Conservation (phyloP, 2,329 filamentous ascomycete genomes). For the Dactylellina sp. region DNA sequence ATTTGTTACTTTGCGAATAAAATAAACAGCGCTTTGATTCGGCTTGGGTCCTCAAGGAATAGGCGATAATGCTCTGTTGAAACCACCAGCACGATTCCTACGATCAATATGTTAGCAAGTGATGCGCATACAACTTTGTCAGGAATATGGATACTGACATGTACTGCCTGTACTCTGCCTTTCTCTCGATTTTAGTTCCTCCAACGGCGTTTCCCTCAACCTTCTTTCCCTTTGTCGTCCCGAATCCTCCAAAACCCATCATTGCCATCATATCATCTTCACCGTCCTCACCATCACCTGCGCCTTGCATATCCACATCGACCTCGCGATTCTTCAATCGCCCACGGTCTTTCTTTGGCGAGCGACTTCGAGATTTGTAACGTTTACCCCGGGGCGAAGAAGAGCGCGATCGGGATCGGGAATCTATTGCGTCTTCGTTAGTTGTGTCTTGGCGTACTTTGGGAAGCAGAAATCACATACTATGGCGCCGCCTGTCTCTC, state of each 20-base stretch:
- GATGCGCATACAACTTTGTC: neutral
- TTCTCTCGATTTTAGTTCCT: slow-evolving; percentile 88
- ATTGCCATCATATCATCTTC: slow-evolving; percentile 81
- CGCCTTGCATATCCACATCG: slow-evolving; percentile 67
- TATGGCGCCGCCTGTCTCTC: slow-evolving; percentile 30
- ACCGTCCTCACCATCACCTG: slow-evolving; percentile 71
- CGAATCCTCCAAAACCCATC: slow-evolving; percentile 91
- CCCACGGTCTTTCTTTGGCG: slow-evolving; percentile 34
- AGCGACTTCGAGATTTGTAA: slow-evolving; percentile 21
- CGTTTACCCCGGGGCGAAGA: slow-evolving; percentile 32
- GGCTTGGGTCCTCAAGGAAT: slow-evolving; percentile 48
- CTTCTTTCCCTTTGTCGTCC: slow-evolving; percentile 88
- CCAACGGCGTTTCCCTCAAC: slow-evolving; percentile 86
- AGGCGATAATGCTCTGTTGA: slow-evolving; percentile 81
- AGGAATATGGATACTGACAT: slow-evolving; percentile 69
- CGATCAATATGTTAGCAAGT: slow-evolving; percentile 4
- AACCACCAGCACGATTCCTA: slow-evolving; percentile 79
- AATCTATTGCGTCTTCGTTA: slow-evolving; percentile 7
- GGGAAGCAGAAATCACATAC: slow-evolving; percentile 3
- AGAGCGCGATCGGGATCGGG: slow-evolving; percentile 36
- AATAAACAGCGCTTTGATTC: neutral
- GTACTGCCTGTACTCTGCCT: slow-evolving; percentile 93
- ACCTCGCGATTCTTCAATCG: slow-evolving; percentile 56
- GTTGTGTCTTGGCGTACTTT: neutral
- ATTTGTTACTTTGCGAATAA: neutral